These are phyloP conservation scores for Lepiota brunneoincarnata DNA, from an alignment of 768 basidiomycete species.

Conservation along the genomic window DNA sequence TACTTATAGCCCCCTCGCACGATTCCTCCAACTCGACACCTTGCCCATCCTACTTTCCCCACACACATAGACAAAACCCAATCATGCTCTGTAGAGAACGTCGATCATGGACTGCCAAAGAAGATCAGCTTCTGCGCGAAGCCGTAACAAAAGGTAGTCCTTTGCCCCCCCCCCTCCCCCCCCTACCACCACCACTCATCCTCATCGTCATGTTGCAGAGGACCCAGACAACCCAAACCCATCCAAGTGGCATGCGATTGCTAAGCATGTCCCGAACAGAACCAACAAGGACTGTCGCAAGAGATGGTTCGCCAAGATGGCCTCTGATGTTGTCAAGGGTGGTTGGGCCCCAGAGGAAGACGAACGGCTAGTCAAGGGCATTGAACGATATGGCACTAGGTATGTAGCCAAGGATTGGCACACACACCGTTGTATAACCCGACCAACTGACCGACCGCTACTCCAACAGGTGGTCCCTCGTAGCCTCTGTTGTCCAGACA, in stretches of 20 bases:
- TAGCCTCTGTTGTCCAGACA: conserved; percentile 54
- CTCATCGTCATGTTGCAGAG: conserved; percentile 42
- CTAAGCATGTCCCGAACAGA: conserved; percentile 59
- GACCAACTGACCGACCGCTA: conserved; percentile 11
- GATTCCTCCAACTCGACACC: conserved; percentile 14
- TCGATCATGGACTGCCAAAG: conserved; percentile 49
- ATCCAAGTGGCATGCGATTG: conserved; percentile 61
- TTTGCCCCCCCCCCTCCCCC: conserved; percentile 2
- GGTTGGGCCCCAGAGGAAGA: conserved; percentile 64
- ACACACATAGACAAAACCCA: conserved; percentile 12
- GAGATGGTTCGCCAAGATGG: conserved; percentile 64
- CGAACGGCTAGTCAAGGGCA: conserved; percentile 52
- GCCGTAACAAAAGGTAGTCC: conserved; percentile 51
- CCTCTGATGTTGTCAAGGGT: conserved; percentile 58
- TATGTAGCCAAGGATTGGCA: conserved; percentile 19
- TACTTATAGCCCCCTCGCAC: conserved; percentile 20
- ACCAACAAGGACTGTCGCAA: conserved; percentile 67
- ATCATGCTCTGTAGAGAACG: conserved; percentile 44
- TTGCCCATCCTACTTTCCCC: conserved; percentile 17
- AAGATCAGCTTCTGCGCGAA: conserved; percentile 50
- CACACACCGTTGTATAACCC: not conserved
- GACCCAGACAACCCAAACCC: conserved; percentile 55
- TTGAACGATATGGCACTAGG: conserved; percentile 56
- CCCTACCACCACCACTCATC: conserved; percentile 13
- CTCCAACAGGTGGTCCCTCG: conserved; percentile 48